Base-by-base conservation (phyloP, 176 grass and related monocot species). In the Luzula sylvatica region DNA sequence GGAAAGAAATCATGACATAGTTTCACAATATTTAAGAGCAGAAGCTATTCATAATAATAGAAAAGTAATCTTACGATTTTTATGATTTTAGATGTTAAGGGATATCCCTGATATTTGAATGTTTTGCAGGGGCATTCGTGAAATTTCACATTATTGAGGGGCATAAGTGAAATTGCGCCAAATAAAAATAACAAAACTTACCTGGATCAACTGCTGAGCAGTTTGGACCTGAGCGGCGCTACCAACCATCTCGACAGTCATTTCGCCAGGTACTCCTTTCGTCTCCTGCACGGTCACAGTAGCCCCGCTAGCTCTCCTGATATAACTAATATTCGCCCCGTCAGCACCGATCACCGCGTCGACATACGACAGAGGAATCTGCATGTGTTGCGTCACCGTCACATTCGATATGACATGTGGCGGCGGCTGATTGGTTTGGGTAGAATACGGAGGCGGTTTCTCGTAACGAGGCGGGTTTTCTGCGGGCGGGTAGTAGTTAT, bases 201-300 rank as follows among this genome's bases (percentile, higher is more conserved):
- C 38, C 23, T 32, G 19, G 8, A 58, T 53, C 48, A 23, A 22
- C 23, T 52, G 29, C 29, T 32, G 92, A 53, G 92, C 92, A 77
- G 86, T 80, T 54, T 90, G 92, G 68, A 98, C 75, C 74, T 98
- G 92, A 49, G 92, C 58, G 12, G 57, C 73, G 39, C 47, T 98
- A 18, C 92, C 92, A 45, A 55, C 63, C 35, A 98, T 98, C 78
- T 98, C 92, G 38, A 98, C 92, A 22, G 86, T 80, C 92, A 98
- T 98, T 69, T 98, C 86, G 46, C 92, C 92, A 53, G 86, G 86
- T 53, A 57, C 77, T 38, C 86, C 92, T 71, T 80, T 72, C 52
- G 76, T 78, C 86, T 90, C 92, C 64, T 98, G 86, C 73, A 98
- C 88, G 53, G 86, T 98, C 65, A 98, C 75, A 3, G 86, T 87